These are phyloP conservation scores for Candida sphagnicola DNA, from an alignment of 805 yeast genomes.

Conservation along the genomic window DNA sequence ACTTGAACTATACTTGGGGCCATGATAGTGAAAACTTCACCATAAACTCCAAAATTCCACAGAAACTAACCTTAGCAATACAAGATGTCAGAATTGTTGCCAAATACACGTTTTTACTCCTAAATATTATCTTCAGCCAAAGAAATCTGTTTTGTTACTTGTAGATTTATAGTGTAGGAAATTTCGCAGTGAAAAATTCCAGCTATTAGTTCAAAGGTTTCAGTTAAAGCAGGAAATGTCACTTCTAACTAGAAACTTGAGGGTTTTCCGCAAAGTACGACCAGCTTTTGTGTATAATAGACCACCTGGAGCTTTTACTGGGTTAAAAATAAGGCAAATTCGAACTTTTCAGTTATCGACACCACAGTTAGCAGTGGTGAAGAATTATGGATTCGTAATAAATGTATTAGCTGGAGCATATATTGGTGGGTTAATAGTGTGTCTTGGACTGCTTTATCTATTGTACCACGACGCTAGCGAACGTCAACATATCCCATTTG, in stretches of 20 bases:
- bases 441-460: slow-evolving; percentile 35
- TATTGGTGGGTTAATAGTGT: slow-evolving; percentile 37
- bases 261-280: neutral
- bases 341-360: slow-evolving; percentile 15
- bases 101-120: too few relatives aligned
- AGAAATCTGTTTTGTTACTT: too few relatives aligned
- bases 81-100: too few relatives aligned
- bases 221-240: too few relatives aligned
- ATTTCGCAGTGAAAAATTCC: neutral
- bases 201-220: neutral
- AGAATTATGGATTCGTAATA: slow-evolving; percentile 20
- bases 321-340: slow-evolving; percentile 3
- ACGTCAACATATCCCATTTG: slow-evolving; percentile 39
- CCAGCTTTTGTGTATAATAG: neutral
- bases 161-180: too few relatives aligned
- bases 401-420: slow-evolving; percentile 42
- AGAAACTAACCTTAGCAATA: neutral
- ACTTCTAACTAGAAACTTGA: neutral
- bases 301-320: neutral
- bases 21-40: neutral
- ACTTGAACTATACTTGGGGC: neutral
- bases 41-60: neutral
- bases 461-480: slow-evolving; percentile 36
- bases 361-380: slow-evolving; percentile 13
- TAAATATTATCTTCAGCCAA: too few relatives aligned